These are phyloP conservation scores for Candida odintsovae DNA, from an alignment of 805 yeast species.

Conservation along the genomic window DNA sequence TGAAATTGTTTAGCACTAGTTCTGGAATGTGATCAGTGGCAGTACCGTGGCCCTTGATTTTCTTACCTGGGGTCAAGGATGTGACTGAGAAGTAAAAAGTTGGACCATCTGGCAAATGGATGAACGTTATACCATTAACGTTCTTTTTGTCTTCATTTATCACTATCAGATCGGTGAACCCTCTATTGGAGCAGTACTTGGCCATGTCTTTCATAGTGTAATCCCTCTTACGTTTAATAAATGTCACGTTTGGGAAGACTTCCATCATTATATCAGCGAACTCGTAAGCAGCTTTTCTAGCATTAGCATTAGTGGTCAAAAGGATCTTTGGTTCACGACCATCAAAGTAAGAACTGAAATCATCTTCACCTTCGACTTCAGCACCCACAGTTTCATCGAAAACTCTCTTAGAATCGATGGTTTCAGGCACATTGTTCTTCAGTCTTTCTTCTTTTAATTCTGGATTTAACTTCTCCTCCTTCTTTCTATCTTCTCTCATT, in stretches of 20 bases:
- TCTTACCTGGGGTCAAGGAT: slow-evolving; percentile 68
- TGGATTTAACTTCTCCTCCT: slow-evolving; percentile 80
- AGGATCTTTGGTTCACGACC: slow-evolving; percentile 67
- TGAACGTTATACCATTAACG: slow-evolving; percentile 87
- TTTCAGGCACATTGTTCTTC: slow-evolving; percentile 22
- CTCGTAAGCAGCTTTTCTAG: slow-evolving; percentile 81
- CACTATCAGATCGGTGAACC: slow-evolving; percentile 80
- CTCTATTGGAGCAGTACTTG: slow-evolving; percentile 72
- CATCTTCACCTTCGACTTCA: slow-evolving; percentile 25
- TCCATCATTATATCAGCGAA: slow-evolving; percentile 85
- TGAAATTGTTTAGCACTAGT: slow-evolving; percentile 83
- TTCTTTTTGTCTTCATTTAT: slow-evolving; percentile 91
- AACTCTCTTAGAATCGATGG: slow-evolving; percentile 25
- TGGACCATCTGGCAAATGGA: slow-evolving; percentile 94
- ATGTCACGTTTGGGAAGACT: slow-evolving; percentile 77
- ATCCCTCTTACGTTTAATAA: slow-evolving; percentile 81
- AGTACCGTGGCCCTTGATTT: slow-evolving; percentile 82
- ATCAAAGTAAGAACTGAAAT: slow-evolving; percentile 23
- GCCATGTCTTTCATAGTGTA: slow-evolving; percentile 85
- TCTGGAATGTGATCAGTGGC: slow-evolving; percentile 92
- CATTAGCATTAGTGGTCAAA: slow-evolving; percentile 82
- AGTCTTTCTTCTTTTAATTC: slow-evolving; percentile 76
- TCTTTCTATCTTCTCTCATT: slow-evolving; percentile 75
- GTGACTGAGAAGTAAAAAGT: slow-evolving; percentile 85
- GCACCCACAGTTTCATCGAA: slow-evolving; percentile 23